Evolutionary conservation across 768 basidiomycete genomes (phyloP), one percentile per base, ranked within the genome.

Genomic region (Lactarius evosmus): DNA sequence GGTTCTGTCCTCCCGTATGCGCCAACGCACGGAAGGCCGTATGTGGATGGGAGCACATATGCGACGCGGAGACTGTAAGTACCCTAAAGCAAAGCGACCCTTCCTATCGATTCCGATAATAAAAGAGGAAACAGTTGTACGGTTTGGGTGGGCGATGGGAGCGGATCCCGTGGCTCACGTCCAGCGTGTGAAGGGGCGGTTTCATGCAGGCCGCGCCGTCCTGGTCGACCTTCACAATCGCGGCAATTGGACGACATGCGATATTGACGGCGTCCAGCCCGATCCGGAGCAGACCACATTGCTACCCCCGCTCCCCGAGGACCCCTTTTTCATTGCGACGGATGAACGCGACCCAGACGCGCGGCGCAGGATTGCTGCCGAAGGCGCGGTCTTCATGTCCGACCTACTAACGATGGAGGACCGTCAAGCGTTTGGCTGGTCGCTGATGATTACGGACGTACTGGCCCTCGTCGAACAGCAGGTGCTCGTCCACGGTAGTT

Each of bases 351-450:
- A 74, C 61, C 70, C 74, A 0, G 67, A 67, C 0, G 73, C 72
- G 9, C 69, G 78, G 11, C 27, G 69, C 9, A 73, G 71, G 55
- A 66, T 81, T 14, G 66, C 70, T 25, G 67, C 71, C 2, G 70
- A 74, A 33, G 78, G 79, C 17, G 81, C 74, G 1, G 52, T 82
- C 11, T 62, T 82, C 60, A 69, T 82, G 61, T 44, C 71, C 16
- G 80, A 82, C 65, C 70, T 81, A 4, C 69, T 81, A 46, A 80
- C 78, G 5, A 66, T 70, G 17, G 76, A 79, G 29, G 80, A 81
- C 60, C 72, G 73, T 3, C 72, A 72, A 5, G 67, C 66, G 29
- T 73, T 75, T 33, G 78, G 77, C 17, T 82, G 80, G 80, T 69
- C 74, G 29, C 65, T 81, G 56, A 63, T 82, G 60, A 33, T 81